Base-by-base conservation (phyloP, 495 filamentous ascomycete species). In the Beverwykella pulmonaria region DNA sequence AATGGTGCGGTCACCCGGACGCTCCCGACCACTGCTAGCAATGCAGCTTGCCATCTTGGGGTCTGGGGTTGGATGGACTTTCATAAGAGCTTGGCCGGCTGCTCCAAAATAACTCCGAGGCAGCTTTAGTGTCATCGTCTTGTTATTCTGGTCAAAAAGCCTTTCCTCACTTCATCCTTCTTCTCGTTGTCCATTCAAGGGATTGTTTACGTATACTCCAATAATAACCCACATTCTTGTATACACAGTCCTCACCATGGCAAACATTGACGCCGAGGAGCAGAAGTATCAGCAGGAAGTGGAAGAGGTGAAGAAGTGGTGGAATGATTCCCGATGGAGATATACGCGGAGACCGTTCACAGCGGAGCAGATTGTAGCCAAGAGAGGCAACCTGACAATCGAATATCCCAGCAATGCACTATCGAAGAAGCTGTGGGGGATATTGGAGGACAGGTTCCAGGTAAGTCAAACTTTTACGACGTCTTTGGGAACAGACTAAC, bases 311-410 rank as follows among this genome's bases (percentile, higher is more conserved):
- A 89, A 97, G 83, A 79, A 88, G 76, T 98, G 94, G 94, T 98
- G 94, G 94, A 84, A 83, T 22, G 91, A 94, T 67, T 84, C 90
- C 41, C 83, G 94, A 82, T 98, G 94, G 94, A 83, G 91, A 73
- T 86, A 91, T 77, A 98, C 94, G 70, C 92, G 89, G 79, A 85
- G 94, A 36, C 90, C 94, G 3, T 98, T 92, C 78, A 97, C 92
- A 5, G 92, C 94, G 17, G 95, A 98, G 81, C 90, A 96, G 81
- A 98, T 98, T 74, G 94, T 95, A 62, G 86, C 89, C 25, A 98
- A 98, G 84, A 83, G 94, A 72, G 94, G 94, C 26, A 92, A 88
- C 73, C 78, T 98, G 71, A 92, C 88, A 79, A 92, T 98, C 73
- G 83, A 95, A 53, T 98, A 97, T 75, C 87, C 94, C 14, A 92